Conservation (phyloP, 257 asterid species). For the Solanum medicagineum region DNA sequence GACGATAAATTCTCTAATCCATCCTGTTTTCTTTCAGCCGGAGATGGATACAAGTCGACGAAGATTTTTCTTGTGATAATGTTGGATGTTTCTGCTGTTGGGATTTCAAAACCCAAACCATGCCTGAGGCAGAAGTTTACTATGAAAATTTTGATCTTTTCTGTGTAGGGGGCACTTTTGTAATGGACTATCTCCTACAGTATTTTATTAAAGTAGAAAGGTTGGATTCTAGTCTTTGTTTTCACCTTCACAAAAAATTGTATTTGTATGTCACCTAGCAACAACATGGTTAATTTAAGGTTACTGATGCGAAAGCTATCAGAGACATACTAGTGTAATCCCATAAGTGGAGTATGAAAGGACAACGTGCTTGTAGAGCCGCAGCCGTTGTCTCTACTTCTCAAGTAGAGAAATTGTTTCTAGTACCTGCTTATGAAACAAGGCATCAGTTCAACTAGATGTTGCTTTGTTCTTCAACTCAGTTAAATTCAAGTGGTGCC, state of each 20-base stretch:
- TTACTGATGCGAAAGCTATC: neutral
- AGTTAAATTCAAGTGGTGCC: too few species aligned
- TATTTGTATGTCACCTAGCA: neutral
- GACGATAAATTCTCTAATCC: neutral
- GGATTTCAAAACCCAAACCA: neutral
- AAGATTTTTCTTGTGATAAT: slow-evolving; percentile 60
- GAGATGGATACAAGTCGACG: slow-evolving; percentile 94
- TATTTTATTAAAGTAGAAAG: neutral
- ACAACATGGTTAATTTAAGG: neutral
- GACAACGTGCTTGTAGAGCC: too few species aligned
- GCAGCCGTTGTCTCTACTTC: too few species aligned
- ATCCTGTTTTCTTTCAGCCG: slow-evolving; percentile 33
- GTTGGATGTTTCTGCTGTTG: neutral
- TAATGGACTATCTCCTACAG: neutral
- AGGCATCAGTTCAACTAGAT: neutral
- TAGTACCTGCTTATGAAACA: too few species aligned
- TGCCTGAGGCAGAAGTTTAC: neutral
- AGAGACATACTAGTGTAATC: too few species aligned
- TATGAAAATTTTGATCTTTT: neutral
- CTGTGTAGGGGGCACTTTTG: neutral
- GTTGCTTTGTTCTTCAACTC: neutral
- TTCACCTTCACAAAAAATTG: neutral
- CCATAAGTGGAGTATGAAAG: too few species aligned
- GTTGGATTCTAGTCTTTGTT: neutral
- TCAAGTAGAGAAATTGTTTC: too few species aligned